Conservation (phyloP, 805 yeast genomes). For the Yueomyces sp. region DNA sequence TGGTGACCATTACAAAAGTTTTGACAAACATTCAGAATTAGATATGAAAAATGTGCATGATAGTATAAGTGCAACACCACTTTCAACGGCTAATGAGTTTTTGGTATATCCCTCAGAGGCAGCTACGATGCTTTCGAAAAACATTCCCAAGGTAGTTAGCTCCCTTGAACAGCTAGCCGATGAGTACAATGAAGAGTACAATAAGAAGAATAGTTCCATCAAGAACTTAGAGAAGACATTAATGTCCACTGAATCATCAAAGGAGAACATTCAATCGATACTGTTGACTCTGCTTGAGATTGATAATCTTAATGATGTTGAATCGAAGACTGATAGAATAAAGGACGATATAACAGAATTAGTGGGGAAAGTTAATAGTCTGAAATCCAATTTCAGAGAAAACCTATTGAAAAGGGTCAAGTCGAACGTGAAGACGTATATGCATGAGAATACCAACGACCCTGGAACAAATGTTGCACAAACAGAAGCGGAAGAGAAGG, state of each 20-base stretch:
- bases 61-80: background rate
- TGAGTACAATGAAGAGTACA: constrained; percentile 38
- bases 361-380: background rate
- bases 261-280: constrained; percentile 10
- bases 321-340: constrained; percentile 20
- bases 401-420: constrained; percentile 22
- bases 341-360: constrained; percentile 3
- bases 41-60: constrained; percentile 27
- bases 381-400: constrained; percentile 6
- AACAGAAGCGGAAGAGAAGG: constrained; percentile 10
- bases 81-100: constrained; percentile 7
- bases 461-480: constrained; percentile 2
- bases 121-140: constrained; percentile 18
- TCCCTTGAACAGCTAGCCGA: constrained; percentile 33
- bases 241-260: constrained; percentile 11
- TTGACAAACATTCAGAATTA: background rate
- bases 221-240: constrained; percentile 17
- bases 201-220: constrained; percentile 31
- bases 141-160: constrained; percentile 16
- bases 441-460: constrained; percentile 2
- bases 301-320: constrained; percentile 66
- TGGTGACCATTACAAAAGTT: constrained; percentile 23
- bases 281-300: constrained; percentile 36
- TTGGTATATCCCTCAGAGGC: constrained; percentile 22
- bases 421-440: constrained; percentile 2